A percentile compares a stretch with the other conserved stretches of the same genome.
These are phyloP conservation scores for Lumnitzera racemosa DNA, from an alignment of 345 rosid species.

Conservation along the genomic window DNA sequence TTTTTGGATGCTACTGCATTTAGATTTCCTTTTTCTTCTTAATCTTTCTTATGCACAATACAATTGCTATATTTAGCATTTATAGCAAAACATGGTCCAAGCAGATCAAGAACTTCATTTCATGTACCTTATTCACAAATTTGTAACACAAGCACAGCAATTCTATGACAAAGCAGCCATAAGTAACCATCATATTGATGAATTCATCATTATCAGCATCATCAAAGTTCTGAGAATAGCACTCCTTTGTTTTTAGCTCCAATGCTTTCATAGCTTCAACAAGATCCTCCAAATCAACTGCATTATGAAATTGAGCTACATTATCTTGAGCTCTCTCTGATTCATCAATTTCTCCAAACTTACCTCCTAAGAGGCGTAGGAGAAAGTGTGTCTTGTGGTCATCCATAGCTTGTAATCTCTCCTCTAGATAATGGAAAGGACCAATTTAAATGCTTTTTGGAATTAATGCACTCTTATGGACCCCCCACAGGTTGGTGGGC, in stretches of 20 bases:
- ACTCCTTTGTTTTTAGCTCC: background rate
- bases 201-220: too few species aligned
- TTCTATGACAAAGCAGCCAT: too few species aligned
- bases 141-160: too few species aligned
- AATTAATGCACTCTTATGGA: background rate
- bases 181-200: too few species aligned
- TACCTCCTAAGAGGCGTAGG: slow-evolving; percentile 1
- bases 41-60: too few species aligned
- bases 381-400: slow-evolving; percentile 9
- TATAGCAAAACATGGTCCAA: background rate
- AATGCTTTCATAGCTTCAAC: background rate
- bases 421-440: background rate
- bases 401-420: slow-evolving; percentile 9
- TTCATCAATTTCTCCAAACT: background rate
- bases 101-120: background rate
- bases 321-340: too few species aligned
- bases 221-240: too few species aligned
- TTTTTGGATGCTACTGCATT: too few species aligned
- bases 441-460: slow-evolving; percentile 11
- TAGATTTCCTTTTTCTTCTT: too few species aligned
- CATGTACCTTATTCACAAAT: too few species aligned
- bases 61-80: too few species aligned
- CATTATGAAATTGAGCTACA: too few species aligned
- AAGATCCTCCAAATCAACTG: background rate
- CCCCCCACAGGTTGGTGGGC: slow-evolving; percentile 1